Evolutionary conservation across 805 yeast species (phyloP), one percentile per base, ranked within the genome.

Genomic region (Pichia sporocuriosa): DNA sequence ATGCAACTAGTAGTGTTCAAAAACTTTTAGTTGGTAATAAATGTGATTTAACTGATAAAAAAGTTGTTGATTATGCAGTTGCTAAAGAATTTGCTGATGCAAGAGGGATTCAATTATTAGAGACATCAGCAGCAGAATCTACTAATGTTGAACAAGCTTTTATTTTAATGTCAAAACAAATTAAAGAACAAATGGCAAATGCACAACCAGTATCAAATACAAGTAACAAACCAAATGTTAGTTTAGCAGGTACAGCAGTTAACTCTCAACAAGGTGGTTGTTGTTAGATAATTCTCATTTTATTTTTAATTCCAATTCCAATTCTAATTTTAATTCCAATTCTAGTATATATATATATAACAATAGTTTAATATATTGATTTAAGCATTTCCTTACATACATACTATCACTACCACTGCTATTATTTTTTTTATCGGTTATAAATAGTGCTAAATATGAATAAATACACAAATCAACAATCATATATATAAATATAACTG

Each of bases 21-120:
- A 90, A 90, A 70, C 73, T 90, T 61, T 73, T 90, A 52, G 97
- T 90, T 38, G 98, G 98, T 56, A 90, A 90, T 72, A 90, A 90
- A 72, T 88, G 95, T 45, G 98, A 90, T 68, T 72, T 93, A 63
- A 74, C 83, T 39, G 96, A 88, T 61, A 87, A 89, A 72, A 85
- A 89, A 70, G 89, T 87, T 42, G 98, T 93, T 43, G 97, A 93
- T 59, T 87, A 84, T 67, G 84, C 94, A 47, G 89, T 85, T 40
- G 97, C 97, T 29, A 88, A 90, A 71, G 97, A 90, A 68, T 93
- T 89, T 71, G 96, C 97, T 35, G 97, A 93, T 63, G 84, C 95
- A 32, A 74, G 87, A 62, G 90, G 86, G 53, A 84, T 93, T 59
- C 96, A 96, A 51, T 88, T 93, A 65, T 75, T 93, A 66, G 98